Base-by-base conservation (phyloP, 2,329 filamentous ascomycete species). In the Fusarium nodosum region DNA sequence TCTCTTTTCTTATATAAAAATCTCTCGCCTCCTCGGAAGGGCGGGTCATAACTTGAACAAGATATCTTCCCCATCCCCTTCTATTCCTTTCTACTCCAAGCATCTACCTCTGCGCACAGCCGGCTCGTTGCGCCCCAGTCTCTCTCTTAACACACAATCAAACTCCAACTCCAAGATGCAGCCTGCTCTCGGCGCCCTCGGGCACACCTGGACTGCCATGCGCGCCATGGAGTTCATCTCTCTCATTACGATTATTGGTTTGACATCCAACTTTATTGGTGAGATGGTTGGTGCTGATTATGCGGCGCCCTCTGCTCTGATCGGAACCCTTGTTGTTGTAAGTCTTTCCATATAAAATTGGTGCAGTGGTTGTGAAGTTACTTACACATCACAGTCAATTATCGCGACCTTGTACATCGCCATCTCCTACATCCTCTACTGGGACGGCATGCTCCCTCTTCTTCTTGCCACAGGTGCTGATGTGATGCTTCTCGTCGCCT, bases 251-350 rank as follows among this genome's bases (percentile, higher is more conserved):
- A 89, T 96, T 71, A 91, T 97, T 69, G 93, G 93, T 46, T 88
- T 97, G 78, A 89, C 89, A 1, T 88, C 91, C 75, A 93, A 94
- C 79, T 97, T 97, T 80, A 90, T 97, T 74, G 85, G 89, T 26
- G 86, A 92, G 72, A 93, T 97, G 77, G 88, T 93, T 45, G 82
- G 84, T 44, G 86, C 84, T 24, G 86, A 90, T 67, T 86, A 90
- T 57, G 84, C 87, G 31, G 88, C 91, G 0, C 92, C 93, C 0
- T 83, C 87, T 53, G 88, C 94, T 47, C 84, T 97, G 24, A 87
- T 97, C 31, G 93, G 90, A 31, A 93, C 93, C 5, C 85, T 97
- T 67, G 88, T 88, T 64, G 88, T 97, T 71, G 94, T 97, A 87
- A 76, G 92, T 87, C 26, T 13, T 26, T 18, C 22, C 10, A 7